Evolutionary conservation across 495 filamentous ascomycete species (phyloP).

Genomic region (Trichoderma asperelloides): DNA sequence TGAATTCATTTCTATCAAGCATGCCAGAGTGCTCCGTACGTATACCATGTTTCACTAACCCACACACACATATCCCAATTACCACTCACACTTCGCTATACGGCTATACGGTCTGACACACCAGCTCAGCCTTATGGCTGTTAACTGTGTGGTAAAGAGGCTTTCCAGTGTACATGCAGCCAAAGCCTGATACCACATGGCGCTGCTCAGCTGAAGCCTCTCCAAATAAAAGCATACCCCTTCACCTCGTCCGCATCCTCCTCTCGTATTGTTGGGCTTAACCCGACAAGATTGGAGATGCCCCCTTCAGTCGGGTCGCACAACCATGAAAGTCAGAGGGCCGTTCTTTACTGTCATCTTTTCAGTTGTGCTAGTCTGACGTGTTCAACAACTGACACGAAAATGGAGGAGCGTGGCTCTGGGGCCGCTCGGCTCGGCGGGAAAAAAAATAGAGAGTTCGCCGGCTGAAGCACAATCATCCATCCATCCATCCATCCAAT

Average conservation of each 20-base stretch:
- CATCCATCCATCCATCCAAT: not conserved
- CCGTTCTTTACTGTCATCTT: not conserved
- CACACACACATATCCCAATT: no score
- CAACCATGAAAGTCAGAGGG: not conserved
- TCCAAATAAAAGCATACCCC: not conserved
- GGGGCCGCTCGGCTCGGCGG: not conserved
- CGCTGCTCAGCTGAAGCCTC: not conserved
- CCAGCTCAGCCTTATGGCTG: not conserved
- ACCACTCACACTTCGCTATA: no score
- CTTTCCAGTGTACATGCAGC: no score
- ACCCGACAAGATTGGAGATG: not conserved
- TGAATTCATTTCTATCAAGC: no score
- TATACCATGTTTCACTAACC: no score
- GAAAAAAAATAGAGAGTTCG: not conserved
- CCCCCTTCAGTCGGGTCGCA: not conserved
- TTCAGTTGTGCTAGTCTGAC: not conserved
- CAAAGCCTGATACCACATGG: not conserved
- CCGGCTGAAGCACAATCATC: not conserved
- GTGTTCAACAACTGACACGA: not conserved
- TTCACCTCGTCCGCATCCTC: not conserved
- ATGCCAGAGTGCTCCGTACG: no score
- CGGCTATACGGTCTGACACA: not conserved
- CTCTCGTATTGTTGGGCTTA: not conserved
- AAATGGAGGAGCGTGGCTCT: not conserved
- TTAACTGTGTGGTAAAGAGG: not conserved